Evolutionary conservation across 2,329 filamentous ascomycete genomes (phyloP).

Genomic region (Leptographium radiaticola): DNA sequence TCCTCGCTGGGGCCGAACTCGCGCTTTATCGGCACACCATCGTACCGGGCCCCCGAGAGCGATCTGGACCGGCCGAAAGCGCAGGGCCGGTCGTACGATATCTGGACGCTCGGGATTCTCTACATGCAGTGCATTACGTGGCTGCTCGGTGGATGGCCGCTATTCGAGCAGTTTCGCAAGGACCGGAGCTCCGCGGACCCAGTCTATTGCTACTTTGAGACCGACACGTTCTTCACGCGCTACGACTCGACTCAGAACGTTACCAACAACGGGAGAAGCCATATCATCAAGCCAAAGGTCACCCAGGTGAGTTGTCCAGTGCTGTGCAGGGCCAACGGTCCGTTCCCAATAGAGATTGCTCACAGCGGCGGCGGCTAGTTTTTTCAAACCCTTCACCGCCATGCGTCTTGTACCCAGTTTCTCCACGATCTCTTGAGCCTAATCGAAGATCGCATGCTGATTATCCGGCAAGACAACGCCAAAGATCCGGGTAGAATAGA

Average conservation of each 20-base stretch:
- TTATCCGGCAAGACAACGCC: neutral
- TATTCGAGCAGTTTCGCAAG: neutral
- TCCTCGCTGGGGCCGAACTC: neutral
- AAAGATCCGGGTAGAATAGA: too few relatives aligned
- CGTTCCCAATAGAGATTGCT: neutral
- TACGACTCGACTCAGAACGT: neutral
- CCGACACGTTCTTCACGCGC: neutral
- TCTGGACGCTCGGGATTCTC: slow-evolving; percentile 13
- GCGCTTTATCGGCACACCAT: neutral
- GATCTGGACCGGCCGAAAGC: neutral
- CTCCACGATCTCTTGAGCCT: neutral
- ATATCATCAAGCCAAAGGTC: neutral
- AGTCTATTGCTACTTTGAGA: neutral
- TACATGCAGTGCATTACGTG: slow-evolving; percentile 12
- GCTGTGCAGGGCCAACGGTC: neutral
- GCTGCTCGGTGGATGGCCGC: neutral
- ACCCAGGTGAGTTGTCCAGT: neutral
- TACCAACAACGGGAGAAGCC: neutral
- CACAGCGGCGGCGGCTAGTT: neutral
- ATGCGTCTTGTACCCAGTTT: neutral
- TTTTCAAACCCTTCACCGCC: neutral
- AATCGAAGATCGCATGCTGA: neutral
- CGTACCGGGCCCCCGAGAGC: neutral
- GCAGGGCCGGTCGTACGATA: slow-evolving; percentile 11
- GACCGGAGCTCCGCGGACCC: neutral